Evolutionary conservation across 164 flowering plant genomes (phyloP).

Genomic region (Hamamelis virginiana): DNA sequence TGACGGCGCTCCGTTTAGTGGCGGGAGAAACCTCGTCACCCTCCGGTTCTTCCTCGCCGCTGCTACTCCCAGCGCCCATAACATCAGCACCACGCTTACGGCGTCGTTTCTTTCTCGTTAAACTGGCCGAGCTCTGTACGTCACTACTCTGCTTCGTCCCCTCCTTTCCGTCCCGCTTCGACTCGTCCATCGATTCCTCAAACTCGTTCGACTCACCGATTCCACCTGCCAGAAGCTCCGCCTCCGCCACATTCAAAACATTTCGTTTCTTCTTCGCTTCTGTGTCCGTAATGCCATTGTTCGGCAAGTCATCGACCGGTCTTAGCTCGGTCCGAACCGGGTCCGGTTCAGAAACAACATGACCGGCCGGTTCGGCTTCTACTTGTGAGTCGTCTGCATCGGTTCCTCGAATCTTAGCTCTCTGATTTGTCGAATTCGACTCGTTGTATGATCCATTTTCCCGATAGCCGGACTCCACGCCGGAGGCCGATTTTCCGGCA

Average conservation of each 20-base stretch:
- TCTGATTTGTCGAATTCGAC: slow-evolving; percentile 28
- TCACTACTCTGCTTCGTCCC: slow-evolving; percentile 16
- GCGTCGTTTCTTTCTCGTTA: background rate
- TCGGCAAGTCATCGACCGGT: slow-evolving; percentile 4
- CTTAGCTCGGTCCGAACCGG: background rate
- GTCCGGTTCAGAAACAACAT: background rate
- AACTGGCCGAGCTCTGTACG: slow-evolving; percentile 26
- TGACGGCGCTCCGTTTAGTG: slow-evolving; percentile 19
- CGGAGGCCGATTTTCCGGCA: slow-evolving; percentile 7
- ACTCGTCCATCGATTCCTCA: slow-evolving; percentile 17
- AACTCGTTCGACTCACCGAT: slow-evolving; percentile 17
- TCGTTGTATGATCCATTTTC: slow-evolving; percentile 24
- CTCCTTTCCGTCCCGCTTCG: slow-evolving; percentile 13
- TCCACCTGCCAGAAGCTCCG: background rate
- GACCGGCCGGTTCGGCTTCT: slow-evolving; percentile 1
- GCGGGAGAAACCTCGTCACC: slow-evolving; percentile 29
- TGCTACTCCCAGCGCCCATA: slow-evolving; percentile 3
- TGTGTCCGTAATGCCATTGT: slow-evolving; percentile 2
- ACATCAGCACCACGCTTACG: slow-evolving; percentile 15
- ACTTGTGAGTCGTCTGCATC: background rate
- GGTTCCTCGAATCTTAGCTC: background rate
- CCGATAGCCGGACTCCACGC: slow-evolving; percentile 6
- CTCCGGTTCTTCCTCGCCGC: slow-evolving; percentile 22
- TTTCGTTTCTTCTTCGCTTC: background rate
- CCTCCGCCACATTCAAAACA: background rate